Conservation (phyloP, 2,329 filamentous ascomycete species). For the Paecilomyces formosus region DNA sequence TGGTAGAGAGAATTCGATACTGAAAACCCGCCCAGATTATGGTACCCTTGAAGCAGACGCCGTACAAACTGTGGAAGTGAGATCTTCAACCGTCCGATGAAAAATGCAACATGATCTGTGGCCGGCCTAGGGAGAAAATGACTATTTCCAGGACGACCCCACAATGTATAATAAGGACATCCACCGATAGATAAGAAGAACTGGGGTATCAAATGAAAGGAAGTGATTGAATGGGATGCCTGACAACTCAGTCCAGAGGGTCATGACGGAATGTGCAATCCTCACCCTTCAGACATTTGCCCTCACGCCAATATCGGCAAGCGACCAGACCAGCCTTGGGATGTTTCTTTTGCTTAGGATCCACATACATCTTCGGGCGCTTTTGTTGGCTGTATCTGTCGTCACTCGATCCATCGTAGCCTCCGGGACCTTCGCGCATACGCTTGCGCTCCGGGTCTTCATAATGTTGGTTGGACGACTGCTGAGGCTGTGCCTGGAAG, state of each 20-base stretch:
- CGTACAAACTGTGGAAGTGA: neutral
- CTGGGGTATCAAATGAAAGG: slow-evolving; percentile 4
- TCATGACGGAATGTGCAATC: slow-evolving; percentile 46
- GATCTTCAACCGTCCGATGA: neutral
- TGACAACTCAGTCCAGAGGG: slow-evolving; percentile 6
- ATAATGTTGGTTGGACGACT: slow-evolving; percentile 14
- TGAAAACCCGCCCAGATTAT: neutral
- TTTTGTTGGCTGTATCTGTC: slow-evolving; percentile 24
- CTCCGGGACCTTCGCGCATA: slow-evolving; percentile 23
- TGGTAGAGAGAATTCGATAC: neutral
- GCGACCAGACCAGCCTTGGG: slow-evolving; percentile 38
- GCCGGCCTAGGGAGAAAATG: neutral
- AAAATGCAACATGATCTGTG: slow-evolving; percentile 1
- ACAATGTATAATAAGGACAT: neutral
- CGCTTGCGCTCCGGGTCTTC: slow-evolving; percentile 37
- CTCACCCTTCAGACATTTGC: slow-evolving; percentile 47
- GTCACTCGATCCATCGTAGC: slow-evolving; percentile 25
- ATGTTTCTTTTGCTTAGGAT: slow-evolving; percentile 27
- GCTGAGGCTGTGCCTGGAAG: slow-evolving; percentile 9
- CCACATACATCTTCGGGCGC: slow-evolving; percentile 24
- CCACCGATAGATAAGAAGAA: neutral
- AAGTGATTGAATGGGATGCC: slow-evolving; percentile 1
- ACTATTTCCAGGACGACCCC: neutral
- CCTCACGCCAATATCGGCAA: slow-evolving; percentile 48
- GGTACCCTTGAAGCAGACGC: neutral